Evolutionary conservation across 1,284 basidiomycete species (phyloP).

Genomic region (Trichosporon sp.): DNA sequence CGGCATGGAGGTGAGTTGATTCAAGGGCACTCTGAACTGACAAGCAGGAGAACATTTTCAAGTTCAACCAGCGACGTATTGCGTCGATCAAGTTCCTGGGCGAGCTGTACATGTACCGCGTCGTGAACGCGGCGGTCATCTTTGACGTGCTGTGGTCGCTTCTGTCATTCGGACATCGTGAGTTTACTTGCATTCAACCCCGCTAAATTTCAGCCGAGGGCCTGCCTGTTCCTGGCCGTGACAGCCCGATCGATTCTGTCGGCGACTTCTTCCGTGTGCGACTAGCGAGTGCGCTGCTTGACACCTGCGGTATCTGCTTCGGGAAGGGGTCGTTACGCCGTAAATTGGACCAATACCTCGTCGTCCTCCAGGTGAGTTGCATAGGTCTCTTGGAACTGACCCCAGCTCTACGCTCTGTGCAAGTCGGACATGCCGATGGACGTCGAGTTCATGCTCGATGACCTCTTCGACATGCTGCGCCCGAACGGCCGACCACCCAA

Average conservation of each 20-base stretch:
- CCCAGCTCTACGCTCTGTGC: constrained; percentile 80
- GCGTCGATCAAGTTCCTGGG: constrained; percentile 92
- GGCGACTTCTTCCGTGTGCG: constrained; percentile 96
- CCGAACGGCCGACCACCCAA: constrained; percentile 63
- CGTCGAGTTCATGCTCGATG: constrained; percentile 92
- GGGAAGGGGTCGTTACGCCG: constrained; percentile 86
- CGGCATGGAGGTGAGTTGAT: constrained; percentile 69
- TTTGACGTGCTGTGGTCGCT: constrained; percentile 95
- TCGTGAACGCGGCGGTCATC: constrained; percentile 82
- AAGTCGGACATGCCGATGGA: constrained; percentile 92
- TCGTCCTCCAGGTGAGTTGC: constrained; percentile 80
- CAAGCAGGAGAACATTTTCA: constrained; percentile 79
- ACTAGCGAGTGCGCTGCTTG: constrained; percentile 86
- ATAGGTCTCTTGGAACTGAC: not conserved
- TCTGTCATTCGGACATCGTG: constrained; percentile 94
- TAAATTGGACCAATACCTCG: constrained; percentile 88
- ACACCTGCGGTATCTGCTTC: constrained; percentile 98
- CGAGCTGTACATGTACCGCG: constrained; percentile 95
- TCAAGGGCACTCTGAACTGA: constrained; percentile 6
- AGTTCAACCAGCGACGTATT: constrained; percentile 88
- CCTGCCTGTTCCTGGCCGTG: constrained; percentile 78
- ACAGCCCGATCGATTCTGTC: constrained; percentile 79
- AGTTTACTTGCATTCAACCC: constrained; percentile 51
- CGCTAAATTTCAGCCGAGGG: constrained; percentile 66
- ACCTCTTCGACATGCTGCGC: constrained; percentile 85